These are phyloP conservation scores for Colletotrichum coccodes DNA, from an alignment of 2,329 filamentous ascomycete species.

Conservation along the genomic window DNA sequence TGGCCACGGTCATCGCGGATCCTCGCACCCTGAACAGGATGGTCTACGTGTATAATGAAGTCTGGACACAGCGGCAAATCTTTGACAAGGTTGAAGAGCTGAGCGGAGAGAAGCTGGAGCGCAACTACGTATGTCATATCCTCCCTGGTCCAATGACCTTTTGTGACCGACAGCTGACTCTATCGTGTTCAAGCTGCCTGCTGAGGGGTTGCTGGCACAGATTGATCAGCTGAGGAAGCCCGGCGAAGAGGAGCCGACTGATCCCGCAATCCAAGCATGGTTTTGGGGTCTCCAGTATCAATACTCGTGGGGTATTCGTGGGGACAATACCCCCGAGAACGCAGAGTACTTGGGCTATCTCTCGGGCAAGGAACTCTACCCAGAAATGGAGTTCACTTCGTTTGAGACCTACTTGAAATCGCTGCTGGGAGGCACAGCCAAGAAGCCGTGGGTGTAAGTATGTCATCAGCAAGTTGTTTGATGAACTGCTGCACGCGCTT, in stretches of 20 bases:
- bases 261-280: background rate
- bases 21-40: constrained; percentile 62
- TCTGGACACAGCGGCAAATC: constrained; percentile 57
- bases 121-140: constrained; percentile 39
- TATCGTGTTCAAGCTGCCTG: background rate
- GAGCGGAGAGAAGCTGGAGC: constrained; percentile 57
- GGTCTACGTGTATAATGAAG: constrained; percentile 59
- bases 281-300: constrained; percentile 49
- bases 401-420: background rate
- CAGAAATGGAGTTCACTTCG: constrained; percentile 48
- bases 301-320: constrained; percentile 56
- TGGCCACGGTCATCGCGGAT: constrained; percentile 61
- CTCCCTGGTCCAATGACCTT: background rate
- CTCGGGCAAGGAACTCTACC: constrained; percentile 62
- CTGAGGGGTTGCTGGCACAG: background rate
- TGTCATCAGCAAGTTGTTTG: background rate
- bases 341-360: constrained; percentile 66
- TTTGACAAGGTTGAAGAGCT: constrained; percentile 55
- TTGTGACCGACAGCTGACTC: too few relatives aligned
- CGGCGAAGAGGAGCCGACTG: background rate
- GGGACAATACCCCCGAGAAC: constrained; percentile 62
- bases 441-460: background rate
- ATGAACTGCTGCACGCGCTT: too few relatives aligned
- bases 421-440: background rate
- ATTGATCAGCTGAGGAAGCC: background rate